Conservation (phyloP, 2,329 filamentous ascomycete species). For the Saccharata proteae region DNA sequence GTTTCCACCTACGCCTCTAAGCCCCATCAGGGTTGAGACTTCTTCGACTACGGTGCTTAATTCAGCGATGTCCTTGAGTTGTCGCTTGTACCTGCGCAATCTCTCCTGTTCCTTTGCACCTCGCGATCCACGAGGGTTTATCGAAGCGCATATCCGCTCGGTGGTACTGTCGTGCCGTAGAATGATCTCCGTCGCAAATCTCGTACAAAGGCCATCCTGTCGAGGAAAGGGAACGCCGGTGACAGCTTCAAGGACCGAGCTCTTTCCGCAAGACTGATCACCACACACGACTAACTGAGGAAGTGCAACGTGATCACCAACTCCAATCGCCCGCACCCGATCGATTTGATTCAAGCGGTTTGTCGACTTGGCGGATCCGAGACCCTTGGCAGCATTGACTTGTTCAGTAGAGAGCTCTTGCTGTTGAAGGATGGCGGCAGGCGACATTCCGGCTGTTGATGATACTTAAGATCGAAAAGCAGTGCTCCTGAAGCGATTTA, state of each 20-base stretch:
- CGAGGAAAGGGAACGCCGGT: constrained; percentile 17
- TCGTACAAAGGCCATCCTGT: constrained; percentile 19
- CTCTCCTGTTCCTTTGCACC: background rate
- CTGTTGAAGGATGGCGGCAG: too few relatives aligned
- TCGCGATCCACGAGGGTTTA: background rate
- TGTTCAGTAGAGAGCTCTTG: too few relatives aligned
- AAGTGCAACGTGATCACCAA: constrained; percentile 10
- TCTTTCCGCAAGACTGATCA: constrained; percentile 21
- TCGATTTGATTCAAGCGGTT: constrained; percentile 9
- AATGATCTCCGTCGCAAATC: constrained; percentile 18
- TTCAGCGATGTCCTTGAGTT: constrained; percentile 10
- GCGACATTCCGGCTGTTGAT: too few relatives aligned
- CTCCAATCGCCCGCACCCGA: constrained; percentile 5
- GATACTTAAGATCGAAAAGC: too few relatives aligned
- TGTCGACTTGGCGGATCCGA: constrained; percentile 1
- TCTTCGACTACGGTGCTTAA: constrained; percentile 9
- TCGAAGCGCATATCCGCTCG: background rate
- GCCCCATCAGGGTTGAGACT: constrained; percentile 13
- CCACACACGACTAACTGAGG: constrained; percentile 20
- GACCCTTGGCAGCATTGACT: too few relatives aligned
- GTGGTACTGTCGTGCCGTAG: background rate
- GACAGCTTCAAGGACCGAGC: constrained; percentile 20
- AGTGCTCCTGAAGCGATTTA: too few relatives aligned
- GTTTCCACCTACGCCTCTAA: background rate
- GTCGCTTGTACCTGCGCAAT: constrained; percentile 5